Base-by-base conservation (phyloP, 768 basidiomycete species). In the Tremella fuciformis region DNA sequence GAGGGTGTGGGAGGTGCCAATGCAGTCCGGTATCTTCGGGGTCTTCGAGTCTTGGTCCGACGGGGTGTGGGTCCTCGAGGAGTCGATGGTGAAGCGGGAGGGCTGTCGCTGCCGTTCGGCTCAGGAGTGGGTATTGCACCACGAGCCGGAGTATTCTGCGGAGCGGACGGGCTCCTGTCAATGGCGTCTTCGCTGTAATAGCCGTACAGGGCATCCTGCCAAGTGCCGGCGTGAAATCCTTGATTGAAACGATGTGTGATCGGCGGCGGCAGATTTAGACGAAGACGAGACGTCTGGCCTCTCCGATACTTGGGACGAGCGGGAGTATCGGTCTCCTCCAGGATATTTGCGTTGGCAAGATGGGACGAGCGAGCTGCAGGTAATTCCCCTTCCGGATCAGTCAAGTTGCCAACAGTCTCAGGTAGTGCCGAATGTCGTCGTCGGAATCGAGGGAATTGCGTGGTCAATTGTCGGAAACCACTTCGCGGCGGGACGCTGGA, bases 201-300 rank as follows among this genome's bases (percentile, higher is more conserved):
- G 34, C 64, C 71, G 52, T 70, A 67, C 22, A 69, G 40, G 18
- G 66, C 68, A 59, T 73, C 67, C 44, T 70, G 66, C 71, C 71
- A 73, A 29, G 58, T 67, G 6, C 71, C 71, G 24, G 71, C 66
- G 54, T 70, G 67, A 2, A 61, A 65, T 16, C 66, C 66, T 18
- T 70, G 53, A 15, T 52, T 52, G 47, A 72, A 63, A 25, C 62
- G 67, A 26, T 65, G 58, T 15, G 57, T 40, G 1, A 67, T 54
- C 2, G 65, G 70, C 15, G 60, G 60, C 3, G 60, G 63, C 15
- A 66, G 38, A 15, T 60, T 58, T 21, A 66, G 24, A n/a, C 59
- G 37, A 22, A 70, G 47, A 29, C 56, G 53, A 34, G 42, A 25
- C 1, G 57, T 48, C 9, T 24, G 44, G 3, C 58, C 29, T 46